Evolutionary conservation across 805 yeast species (phyloP), one percentile per base, ranked within the genome.

Genomic region (Candida koratica): DNA sequence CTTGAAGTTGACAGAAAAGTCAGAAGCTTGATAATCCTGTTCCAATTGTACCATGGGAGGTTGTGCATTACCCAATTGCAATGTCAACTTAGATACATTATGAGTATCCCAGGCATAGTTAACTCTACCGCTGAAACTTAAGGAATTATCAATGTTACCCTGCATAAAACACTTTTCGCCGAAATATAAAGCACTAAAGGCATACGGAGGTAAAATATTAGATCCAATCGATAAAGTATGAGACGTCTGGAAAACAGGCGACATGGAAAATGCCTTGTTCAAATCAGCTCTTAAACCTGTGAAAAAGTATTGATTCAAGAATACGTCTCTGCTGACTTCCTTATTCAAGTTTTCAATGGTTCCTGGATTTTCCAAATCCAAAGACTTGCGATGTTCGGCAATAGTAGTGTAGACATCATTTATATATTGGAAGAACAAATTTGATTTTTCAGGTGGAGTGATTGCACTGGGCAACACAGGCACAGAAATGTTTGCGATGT

Each of bases 201-300:
- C 89, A 61, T 93, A 93, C 47, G 93, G 82, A 34, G 96, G 96
- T 61, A 85, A 71, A 31, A 78, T 76, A 47, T 81, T 79, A 39
- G 94, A 83, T 32, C 97, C 97, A 48, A 86, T 71, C 25, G 95
- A 74, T 56, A 93, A 83, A 42, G 96, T 82, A 61, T 93, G 98
- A 45, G 96, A 83, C 41, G 94, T 84, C 73, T 93, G 97, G 82
- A 93, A 93, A 41, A 86, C 89, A 40, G 98, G 98, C 64, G 80
- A 81, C 74, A 89, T 75, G 46, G 84, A 68, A 57, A 93, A 87
- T 10, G 89, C 86, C 73, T 90, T 90, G 69, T 86, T 84, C 52
- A 93, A 76, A 63, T 93, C 98, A 39, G 97, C 98, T 60, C 96
- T 84, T 55, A 93, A 75, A 41, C 98, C 98, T 25, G 95, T 82